These are phyloP conservation scores for Lyophyllum decastes DNA, from an alignment of 768 basidiomycete genomes.

Conservation along the genomic window DNA sequence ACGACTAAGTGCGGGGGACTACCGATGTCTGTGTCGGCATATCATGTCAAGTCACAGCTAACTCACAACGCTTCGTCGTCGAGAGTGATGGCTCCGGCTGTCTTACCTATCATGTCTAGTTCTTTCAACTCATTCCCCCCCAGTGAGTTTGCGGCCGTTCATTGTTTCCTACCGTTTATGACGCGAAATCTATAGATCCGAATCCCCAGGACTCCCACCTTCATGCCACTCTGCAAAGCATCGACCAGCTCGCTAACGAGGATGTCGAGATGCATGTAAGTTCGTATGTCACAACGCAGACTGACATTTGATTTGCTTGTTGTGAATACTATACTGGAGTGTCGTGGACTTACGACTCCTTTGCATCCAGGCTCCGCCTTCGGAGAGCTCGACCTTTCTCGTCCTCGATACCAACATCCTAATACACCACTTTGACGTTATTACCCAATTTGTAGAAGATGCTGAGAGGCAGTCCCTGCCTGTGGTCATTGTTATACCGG, in stretches of 20 bases:
- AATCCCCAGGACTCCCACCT: slow-evolving; percentile 25
- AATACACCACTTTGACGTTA: slow-evolving; percentile 61
- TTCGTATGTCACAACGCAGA: slow-evolving; percentile 1
- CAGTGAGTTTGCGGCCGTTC: slow-evolving; percentile 6
- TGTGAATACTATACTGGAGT: neutral
- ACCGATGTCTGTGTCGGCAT: neutral
- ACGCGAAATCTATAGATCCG: slow-evolving; percentile 7
- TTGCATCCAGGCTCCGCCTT: slow-evolving; percentile 38
- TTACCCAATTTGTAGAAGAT: slow-evolving; percentile 67
- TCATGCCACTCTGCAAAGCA: slow-evolving; percentile 47
- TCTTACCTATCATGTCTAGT: neutral
- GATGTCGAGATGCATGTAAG: slow-evolving; percentile 78
- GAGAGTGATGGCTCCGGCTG: no score
- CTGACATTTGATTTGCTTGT: neutral
- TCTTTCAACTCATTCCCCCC: slow-evolving; percentile 8
- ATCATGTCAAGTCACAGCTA: slow-evolving; percentile 1
- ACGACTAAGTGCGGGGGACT: neutral
- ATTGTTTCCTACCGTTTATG: neutral
- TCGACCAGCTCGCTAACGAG: slow-evolving; percentile 58
- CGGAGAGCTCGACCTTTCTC: slow-evolving; percentile 46
- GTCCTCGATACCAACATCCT: slow-evolving; percentile 83
- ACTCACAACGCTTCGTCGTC: neutral
- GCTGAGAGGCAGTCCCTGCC: slow-evolving; percentile 50
- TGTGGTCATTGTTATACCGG: slow-evolving; percentile 69
- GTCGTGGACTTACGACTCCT: slow-evolving; percentile 3